Conservation (phyloP, 192 early-diverging fungal genomes). For the Entomortierella parvispora region DNA sequence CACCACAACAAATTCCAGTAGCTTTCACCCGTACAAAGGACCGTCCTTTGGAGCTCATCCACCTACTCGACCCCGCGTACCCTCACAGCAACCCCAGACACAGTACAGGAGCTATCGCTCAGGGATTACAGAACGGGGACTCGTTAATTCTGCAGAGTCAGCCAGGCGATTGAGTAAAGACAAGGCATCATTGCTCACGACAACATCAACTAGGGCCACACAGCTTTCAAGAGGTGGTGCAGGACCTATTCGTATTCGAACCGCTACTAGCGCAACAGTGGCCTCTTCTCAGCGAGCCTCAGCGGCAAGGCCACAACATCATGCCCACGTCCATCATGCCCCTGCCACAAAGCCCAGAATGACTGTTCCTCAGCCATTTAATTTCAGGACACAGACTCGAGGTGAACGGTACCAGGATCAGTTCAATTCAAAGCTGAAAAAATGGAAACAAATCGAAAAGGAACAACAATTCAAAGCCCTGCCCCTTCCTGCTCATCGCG, state of each 20-base stretch:
- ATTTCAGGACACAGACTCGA: constrained; percentile 61
- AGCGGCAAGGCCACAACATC: no score
- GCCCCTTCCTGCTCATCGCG: constrained; percentile 53
- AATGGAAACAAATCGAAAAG: constrained; percentile 50
- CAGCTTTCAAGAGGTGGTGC: background rate
- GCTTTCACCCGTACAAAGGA: background rate
- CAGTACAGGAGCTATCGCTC: background rate
- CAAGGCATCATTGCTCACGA: background rate
- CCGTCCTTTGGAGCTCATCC: no score
- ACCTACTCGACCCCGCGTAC: no score
- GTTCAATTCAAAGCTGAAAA: constrained; percentile 53
- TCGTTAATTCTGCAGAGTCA: constrained; percentile 40
- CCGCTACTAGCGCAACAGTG: background rate
- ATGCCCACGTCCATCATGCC: no score
- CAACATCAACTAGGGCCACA: background rate
- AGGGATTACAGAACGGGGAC: constrained; percentile 21
- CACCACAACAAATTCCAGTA: background rate
- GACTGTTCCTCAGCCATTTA: constrained; percentile 71
- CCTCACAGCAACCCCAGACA: background rate
- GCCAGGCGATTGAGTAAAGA: constrained; percentile 29
- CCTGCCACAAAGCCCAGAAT: constrained; percentile 17
- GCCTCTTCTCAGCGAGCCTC: background rate
- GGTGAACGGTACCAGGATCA: constrained; percentile 52
- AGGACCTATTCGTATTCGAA: no score
- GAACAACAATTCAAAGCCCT: constrained; percentile 62